phyloP scores from a whole-genome alignment of 2,329 filamentous ascomycete species.

The Sphaerostilbella broomeana region DNA sequence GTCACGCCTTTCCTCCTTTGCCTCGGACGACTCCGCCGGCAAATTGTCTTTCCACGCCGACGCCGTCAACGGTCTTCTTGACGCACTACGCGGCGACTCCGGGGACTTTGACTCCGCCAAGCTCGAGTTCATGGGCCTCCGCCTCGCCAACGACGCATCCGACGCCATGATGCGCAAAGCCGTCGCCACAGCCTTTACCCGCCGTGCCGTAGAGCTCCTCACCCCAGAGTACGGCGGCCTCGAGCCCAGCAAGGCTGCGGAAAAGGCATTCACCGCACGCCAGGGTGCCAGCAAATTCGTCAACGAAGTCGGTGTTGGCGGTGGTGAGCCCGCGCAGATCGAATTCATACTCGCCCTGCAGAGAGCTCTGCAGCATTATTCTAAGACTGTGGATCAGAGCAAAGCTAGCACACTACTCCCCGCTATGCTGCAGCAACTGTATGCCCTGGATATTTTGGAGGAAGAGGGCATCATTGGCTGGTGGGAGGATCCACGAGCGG shows the following conservation, averaged over 20 bases:
- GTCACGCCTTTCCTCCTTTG: constrained; percentile 63
- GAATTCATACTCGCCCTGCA: constrained; percentile 81
- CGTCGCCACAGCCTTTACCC: constrained; percentile 78
- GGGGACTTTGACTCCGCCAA: constrained; percentile 76
- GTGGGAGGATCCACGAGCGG: constrained; percentile 72
- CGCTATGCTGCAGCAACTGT: constrained; percentile 75
- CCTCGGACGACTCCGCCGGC: constrained; percentile 61
- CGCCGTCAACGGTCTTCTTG: constrained; percentile 78
- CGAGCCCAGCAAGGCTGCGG: constrained; percentile 58
- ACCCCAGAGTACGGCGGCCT: constrained; percentile 44
- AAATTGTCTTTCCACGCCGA: constrained; percentile 69
- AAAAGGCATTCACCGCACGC: constrained; percentile 50
- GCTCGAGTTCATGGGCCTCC: constrained; percentile 88
- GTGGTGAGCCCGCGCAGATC: constrained; percentile 70
- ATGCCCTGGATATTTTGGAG: constrained; percentile 76
- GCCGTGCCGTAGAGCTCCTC: constrained; percentile 66
- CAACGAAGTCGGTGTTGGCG: constrained; percentile 53
- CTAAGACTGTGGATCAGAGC: constrained; percentile 48
- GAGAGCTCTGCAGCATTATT: constrained; percentile 60
- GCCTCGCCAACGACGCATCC: constrained; percentile 83
- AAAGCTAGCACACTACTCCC: constrained; percentile 60
- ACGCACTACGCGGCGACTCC: constrained; percentile 68
- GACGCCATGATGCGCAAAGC: constrained; percentile 83
- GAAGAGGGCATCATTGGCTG: constrained; percentile 83
- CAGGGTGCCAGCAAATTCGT: constrained; percentile 51